Evolutionary conservation across 2,329 filamentous ascomycete genomes (phyloP).

Genomic region (Alternaria panax): DNA sequence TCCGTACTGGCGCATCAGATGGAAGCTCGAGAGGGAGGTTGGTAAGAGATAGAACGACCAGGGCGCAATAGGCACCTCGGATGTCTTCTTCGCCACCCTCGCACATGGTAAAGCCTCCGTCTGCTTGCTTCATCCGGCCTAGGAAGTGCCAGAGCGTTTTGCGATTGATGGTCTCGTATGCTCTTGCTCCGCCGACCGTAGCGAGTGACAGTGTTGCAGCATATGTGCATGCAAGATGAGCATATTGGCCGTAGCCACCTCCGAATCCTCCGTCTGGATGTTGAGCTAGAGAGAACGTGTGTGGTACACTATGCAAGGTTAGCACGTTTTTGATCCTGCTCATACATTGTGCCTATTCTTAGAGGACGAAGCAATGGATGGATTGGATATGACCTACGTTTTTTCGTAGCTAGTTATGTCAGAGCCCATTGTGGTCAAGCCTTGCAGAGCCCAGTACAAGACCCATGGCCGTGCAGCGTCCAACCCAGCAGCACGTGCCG

Average conservation of each 20-base stretch:
- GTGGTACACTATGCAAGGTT: conserved; percentile 61
- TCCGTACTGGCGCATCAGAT: conserved; percentile 71
- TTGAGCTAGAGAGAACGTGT: conserved; percentile 82
- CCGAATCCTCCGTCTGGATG: conserved; percentile 87
- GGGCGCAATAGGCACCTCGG: conserved; percentile 89
- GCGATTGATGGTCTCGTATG: conserved; percentile 79
- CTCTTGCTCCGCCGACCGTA: conserved; percentile 76
- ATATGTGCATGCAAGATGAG: conserved; percentile 90
- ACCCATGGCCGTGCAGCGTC: conserved; percentile 94
- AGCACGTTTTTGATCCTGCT: conserved; percentile 6
- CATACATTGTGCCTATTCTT: too few relatives aligned
- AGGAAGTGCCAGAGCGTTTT: conserved; percentile 91
- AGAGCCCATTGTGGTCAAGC: conserved; percentile 76
- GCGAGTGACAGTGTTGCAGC: conserved; percentile 80
- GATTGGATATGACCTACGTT: conserved; percentile 56
- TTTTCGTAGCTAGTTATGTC: conserved; percentile 72
- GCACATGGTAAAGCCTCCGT: conserved; percentile 90
- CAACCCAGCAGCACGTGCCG: conserved; percentile 72
- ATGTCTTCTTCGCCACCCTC: conserved; percentile 91
- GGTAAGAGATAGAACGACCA: conserved; percentile 82
- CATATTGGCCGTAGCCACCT: conserved; percentile 88
- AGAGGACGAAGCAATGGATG: neutral
- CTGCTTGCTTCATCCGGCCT: conserved; percentile 80
- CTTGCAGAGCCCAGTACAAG: conserved; percentile 88
- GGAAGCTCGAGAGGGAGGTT: conserved; percentile 83